Evolutionary conservation across 2,329 filamentous ascomycete species (phyloP).

Genomic region (Akanthomyces dipterigenus): DNA sequence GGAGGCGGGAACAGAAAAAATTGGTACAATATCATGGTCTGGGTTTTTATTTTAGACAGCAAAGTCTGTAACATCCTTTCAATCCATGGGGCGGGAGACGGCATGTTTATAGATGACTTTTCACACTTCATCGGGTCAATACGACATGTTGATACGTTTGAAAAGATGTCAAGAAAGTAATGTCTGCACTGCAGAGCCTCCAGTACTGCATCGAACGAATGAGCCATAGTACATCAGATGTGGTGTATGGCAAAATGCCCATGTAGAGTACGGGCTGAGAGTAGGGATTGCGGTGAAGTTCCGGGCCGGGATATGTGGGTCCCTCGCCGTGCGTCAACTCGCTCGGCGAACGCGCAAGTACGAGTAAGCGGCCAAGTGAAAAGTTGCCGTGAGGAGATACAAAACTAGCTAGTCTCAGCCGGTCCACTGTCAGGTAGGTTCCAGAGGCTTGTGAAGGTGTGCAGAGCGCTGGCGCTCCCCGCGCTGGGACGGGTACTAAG

Average conservation of each 20-base stretch:
- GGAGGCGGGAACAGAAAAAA: not conserved
- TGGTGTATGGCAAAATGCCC: too few relatives aligned
- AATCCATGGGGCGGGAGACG: not conserved
- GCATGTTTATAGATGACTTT: not conserved
- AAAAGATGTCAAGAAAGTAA: not conserved
- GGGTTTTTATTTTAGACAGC: not conserved
- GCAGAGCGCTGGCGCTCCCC: not conserved
- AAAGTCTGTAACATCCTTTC: not conserved
- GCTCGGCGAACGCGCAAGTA: conserved; percentile 4
- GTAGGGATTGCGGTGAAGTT: not conserved
- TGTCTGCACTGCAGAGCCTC: not conserved
- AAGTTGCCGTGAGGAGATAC: not conserved
- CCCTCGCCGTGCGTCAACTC: not conserved
- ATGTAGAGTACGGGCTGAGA: too few relatives aligned
- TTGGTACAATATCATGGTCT: not conserved
- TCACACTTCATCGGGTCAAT: not conserved
- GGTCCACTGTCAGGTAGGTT: not conserved
- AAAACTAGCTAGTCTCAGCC: not conserved
- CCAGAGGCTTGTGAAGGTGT: not conserved
- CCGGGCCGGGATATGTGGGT: not conserved
- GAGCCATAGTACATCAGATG: not conserved
- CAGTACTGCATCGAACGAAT: too few relatives aligned
- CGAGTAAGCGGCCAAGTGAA: not conserved
- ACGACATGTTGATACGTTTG: not conserved
- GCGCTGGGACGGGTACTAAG: not conserved